These are phyloP conservation scores for Leucoagaricus sp. DNA, from an alignment of 1,284 basidiomycete genomes.

Conservation along the genomic window DNA sequence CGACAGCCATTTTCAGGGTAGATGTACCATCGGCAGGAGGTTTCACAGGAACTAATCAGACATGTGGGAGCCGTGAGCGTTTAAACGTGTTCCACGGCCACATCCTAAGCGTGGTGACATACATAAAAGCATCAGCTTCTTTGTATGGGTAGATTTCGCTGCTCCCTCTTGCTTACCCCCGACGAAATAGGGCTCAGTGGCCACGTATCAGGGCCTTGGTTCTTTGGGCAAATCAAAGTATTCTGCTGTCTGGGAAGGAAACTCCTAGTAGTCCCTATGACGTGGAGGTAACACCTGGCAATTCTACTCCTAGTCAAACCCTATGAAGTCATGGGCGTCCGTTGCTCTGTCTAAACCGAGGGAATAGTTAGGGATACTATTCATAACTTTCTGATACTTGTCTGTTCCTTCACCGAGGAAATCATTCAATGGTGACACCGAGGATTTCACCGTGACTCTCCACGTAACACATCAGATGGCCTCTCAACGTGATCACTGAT, in stretches of 20 bases:
- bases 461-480: constrained; percentile 13
- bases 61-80: constrained; percentile 29
- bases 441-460: constrained; percentile 13
- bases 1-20: constrained; percentile 22
- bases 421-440: constrained; percentile 13
- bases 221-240: not conserved
- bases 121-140: not conserved
- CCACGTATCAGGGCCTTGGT: constrained; percentile 9
- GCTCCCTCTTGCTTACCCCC: constrained; percentile 12
- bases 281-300: not conserved
- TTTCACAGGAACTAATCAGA: constrained; percentile 17
- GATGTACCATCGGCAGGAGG: constrained; percentile 24
- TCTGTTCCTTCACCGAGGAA: constrained; percentile 16
- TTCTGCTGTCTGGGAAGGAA: not conserved
- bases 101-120: constrained; percentile 16
- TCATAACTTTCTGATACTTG: constrained; percentile 8
- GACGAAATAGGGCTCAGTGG: constrained; percentile 5
- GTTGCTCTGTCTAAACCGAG: constrained; percentile 1
- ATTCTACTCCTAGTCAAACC: constrained; percentile 5
- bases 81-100: constrained; percentile 25
- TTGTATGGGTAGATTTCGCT: constrained; percentile 12
- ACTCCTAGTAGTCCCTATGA: constrained; percentile 11
- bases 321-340: constrained; percentile 15
- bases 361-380: constrained; percentile 5
- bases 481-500: constrained; percentile 5